Evolutionary conservation across 2,329 filamentous ascomycete species (phyloP).

Genomic region (Penicillium capsulatum): DNA sequence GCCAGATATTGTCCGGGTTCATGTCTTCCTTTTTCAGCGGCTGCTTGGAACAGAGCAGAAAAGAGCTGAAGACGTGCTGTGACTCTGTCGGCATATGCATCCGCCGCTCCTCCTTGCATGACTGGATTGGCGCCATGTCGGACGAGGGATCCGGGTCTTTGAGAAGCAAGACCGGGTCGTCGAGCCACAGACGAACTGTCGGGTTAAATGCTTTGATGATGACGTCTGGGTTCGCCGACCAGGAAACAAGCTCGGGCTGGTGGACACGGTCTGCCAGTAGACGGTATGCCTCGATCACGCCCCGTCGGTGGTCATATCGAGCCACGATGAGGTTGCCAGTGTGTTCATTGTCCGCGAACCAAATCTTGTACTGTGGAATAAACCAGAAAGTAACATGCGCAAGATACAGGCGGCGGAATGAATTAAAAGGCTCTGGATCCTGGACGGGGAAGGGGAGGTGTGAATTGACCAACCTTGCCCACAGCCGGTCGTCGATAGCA

Average conservation of each 20-base stretch:
- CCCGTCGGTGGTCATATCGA: constrained; percentile 69
- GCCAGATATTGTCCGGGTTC: constrained; percentile 63
- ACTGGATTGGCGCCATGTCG: constrained; percentile 24
- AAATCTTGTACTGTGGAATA: constrained; percentile 71
- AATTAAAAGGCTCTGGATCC: constrained; percentile 55
- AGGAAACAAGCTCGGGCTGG: constrained; percentile 54
- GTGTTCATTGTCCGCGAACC: constrained; percentile 73
- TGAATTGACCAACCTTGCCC: constrained; percentile 65
- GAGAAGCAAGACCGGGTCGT: constrained; percentile 66
- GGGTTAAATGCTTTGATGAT: constrained; percentile 72
- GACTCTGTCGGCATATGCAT: constrained; percentile 54
- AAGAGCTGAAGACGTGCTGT: constrained; percentile 59
- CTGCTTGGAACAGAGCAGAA: constrained; percentile 58
- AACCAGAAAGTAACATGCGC: constrained; percentile 82
- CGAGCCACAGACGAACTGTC: constrained; percentile 64
- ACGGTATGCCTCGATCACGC: constrained; percentile 75
- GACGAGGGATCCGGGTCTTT: constrained; percentile 27
- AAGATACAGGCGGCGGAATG: constrained; percentile 67
- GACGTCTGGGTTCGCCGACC: constrained; percentile 62
- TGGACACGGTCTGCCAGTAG: constrained; percentile 62
- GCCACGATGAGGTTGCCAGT: constrained; percentile 70
- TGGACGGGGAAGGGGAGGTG: constrained; percentile 59
- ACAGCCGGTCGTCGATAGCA: constrained; percentile 63
- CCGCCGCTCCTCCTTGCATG: constrained; percentile 39
- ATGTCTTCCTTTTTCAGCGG: constrained; percentile 37